Evolutionary conservation across 164 flowering plant species (phyloP).

Genomic region (Echeveria elegans): DNA sequence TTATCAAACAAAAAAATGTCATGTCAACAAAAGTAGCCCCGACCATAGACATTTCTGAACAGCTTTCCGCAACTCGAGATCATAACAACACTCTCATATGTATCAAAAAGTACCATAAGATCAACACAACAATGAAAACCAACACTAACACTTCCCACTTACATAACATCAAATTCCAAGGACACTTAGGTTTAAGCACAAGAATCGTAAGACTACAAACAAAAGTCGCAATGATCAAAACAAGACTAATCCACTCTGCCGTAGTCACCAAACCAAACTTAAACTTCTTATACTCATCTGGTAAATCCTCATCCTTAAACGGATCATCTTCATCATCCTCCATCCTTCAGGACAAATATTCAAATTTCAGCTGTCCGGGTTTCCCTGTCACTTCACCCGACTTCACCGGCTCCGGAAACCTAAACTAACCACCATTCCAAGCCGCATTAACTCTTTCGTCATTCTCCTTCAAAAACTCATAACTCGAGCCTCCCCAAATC

Average conservation of each 20-base stretch:
- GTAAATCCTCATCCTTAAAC: conserved; percentile 10
- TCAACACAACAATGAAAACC: conserved; percentile 52
- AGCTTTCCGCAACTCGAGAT: conserved; percentile 48
- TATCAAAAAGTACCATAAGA: conserved; percentile 44
- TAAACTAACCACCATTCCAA: too few relatives aligned
- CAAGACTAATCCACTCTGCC: background rate
- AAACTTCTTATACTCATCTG: conserved; percentile 27
- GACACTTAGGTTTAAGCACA: conserved; percentile 8
- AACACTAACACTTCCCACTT: conserved; percentile 45
- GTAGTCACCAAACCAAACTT: background rate
- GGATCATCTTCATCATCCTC: background rate
- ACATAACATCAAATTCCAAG: conserved; percentile 45
- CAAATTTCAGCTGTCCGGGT: background rate
- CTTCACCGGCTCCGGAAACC: background rate
- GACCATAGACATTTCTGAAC: conserved; percentile 47
- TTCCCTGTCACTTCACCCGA: background rate
- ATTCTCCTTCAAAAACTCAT: too few relatives aligned
- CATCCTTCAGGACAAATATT: background rate
- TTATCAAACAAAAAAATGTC: conserved; percentile 45
- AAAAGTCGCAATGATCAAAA: conserved; percentile 9
- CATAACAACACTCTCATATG: conserved; percentile 44
- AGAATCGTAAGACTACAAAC: conserved; percentile 30
- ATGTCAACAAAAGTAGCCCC: conserved; percentile 34
- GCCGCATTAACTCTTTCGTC: too few relatives aligned
- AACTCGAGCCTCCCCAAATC: too few relatives aligned